phyloP scores from a whole-genome alignment of 331 rosid genomes.

The Quercus lobata region DNA sequence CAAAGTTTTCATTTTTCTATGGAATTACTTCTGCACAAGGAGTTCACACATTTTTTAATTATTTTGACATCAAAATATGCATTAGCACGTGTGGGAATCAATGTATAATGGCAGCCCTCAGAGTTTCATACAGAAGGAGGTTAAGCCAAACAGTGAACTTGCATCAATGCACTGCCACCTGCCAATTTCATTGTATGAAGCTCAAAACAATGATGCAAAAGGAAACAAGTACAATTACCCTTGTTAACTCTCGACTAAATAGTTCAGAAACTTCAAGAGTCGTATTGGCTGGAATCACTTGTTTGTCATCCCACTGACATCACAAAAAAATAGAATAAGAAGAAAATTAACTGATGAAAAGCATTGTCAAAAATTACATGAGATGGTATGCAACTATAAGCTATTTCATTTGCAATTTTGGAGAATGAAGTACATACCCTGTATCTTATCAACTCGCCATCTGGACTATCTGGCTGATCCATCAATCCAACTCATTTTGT shows the following conservation, averaged over 20 bases:
- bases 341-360: conserved; percentile 6
- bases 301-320: conserved; percentile 91
- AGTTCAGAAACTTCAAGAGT: conserved; percentile 86
- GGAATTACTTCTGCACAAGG: not conserved
- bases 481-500: conserved; percentile 71
- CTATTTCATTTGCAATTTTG: conserved; percentile 1
- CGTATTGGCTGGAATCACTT: conserved; percentile 82
- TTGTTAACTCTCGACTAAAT: conserved; percentile 86
- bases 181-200: conserved; percentile 6
- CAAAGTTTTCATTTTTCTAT: not conserved
- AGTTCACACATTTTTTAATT: not conserved
- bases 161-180: not conserved
- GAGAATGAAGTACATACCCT: conserved; percentile 51
- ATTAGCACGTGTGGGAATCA: not conserved
- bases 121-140: not conserved
- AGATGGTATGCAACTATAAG: not conserved
- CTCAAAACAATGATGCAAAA: conserved; percentile 20
- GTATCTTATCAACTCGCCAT: conserved; percentile 86
- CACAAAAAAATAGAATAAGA: conserved; percentile 3
- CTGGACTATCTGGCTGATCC: conserved; percentile 78
- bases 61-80: not conserved
- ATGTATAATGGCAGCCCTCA: not conserved
- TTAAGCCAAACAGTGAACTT: not conserved
- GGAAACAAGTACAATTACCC: conserved; percentile 54
- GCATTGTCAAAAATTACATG: not conserved